Conservation (phyloP, 2,329 filamentous ascomycete species). For the Botryotinia globosa region DNA sequence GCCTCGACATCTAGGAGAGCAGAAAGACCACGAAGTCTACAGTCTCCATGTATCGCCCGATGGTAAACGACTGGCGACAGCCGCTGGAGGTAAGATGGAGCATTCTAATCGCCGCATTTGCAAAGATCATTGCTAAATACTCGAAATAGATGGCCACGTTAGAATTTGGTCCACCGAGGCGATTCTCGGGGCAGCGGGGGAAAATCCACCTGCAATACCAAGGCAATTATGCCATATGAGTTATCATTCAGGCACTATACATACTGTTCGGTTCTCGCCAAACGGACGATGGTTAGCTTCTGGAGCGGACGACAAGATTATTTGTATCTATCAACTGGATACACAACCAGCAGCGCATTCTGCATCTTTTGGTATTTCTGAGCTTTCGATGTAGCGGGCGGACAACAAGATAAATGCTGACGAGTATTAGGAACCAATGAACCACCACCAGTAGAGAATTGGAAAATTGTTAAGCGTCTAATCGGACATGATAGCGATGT, state of each 20-base stretch:
- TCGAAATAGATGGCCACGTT: conserved; percentile 77
- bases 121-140: conserved; percentile 27
- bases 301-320: conserved; percentile 97
- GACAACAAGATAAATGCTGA: conserved; percentile 12
- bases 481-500: conserved; percentile 99
- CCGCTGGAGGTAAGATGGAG: conserved; percentile 71
- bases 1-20: conserved; percentile 63
- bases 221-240: conserved; percentile 97
- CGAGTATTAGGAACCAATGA: conserved; percentile 66
- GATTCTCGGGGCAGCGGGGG: conserved; percentile 75
- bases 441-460: conserved; percentile 91
- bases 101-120: conserved; percentile 7
- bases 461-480: conserved; percentile 89
- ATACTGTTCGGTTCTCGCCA: conserved; percentile 93
- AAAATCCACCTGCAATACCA: conserved; percentile 65
- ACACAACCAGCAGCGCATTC: conserved; percentile 68
- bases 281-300: conserved; percentile 95
- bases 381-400: conserved; percentile 19
- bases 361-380: conserved; percentile 69
- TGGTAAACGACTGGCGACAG: conserved; percentile 85
- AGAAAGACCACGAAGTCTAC: conserved; percentile 98
- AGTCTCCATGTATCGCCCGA: conserved; percentile 97
- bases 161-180: conserved; percentile 97
- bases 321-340: conserved; percentile 93
- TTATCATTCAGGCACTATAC: conserved; percentile 96